Conservation (phyloP, 169 alveolate species). For the Plasmodium malariae region DNA sequence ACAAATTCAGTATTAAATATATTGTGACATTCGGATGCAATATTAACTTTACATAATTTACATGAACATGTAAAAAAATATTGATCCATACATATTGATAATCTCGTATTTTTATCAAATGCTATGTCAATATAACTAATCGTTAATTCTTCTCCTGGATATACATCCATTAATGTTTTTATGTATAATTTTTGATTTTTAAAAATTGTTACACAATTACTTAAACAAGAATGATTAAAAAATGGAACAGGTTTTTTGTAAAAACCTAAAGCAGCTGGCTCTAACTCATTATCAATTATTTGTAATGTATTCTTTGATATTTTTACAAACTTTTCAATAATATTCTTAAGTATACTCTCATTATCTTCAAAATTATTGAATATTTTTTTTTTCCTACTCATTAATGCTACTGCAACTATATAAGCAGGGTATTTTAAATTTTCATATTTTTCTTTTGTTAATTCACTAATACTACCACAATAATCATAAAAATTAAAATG, state of each 20-base stretch:
- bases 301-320: slow-evolving; percentile 61
- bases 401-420: slow-evolving; percentile 64
- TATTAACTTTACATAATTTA: slow-evolving; percentile 64
- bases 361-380: slow-evolving; percentile 56
- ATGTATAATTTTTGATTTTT: slow-evolving; percentile 50
- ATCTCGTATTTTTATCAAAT: slow-evolving; percentile 46
- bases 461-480: slow-evolving; percentile 42
- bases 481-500: slow-evolving; percentile 71
- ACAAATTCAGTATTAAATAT: slow-evolving; percentile 46
- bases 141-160: slow-evolving; percentile 73
- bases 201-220: slow-evolving; percentile 67
- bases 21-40: slow-evolving; percentile 53
- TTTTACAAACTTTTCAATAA: slow-evolving; percentile 57
- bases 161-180: slow-evolving; percentile 54
- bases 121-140: slow-evolving; percentile 63
- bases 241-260: slow-evolving; percentile 61
- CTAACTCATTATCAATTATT: slow-evolving; percentile 66
- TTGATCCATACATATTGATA: slow-evolving; percentile 57
- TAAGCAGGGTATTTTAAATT: slow-evolving; percentile 67
- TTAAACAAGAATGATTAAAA: slow-evolving; percentile 73
- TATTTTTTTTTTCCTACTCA: slow-evolving; percentile 55
- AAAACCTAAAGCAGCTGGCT: slow-evolving; percentile 57
- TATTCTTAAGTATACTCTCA: slow-evolving; percentile 57
- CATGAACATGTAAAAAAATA: slow-evolving; percentile 70
- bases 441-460: slow-evolving; percentile 68